Evolutionary conservation across 495 filamentous ascomycete species (phyloP), one percentile per base, ranked within the genome.

Genomic region (Xylaria longipes): DNA sequence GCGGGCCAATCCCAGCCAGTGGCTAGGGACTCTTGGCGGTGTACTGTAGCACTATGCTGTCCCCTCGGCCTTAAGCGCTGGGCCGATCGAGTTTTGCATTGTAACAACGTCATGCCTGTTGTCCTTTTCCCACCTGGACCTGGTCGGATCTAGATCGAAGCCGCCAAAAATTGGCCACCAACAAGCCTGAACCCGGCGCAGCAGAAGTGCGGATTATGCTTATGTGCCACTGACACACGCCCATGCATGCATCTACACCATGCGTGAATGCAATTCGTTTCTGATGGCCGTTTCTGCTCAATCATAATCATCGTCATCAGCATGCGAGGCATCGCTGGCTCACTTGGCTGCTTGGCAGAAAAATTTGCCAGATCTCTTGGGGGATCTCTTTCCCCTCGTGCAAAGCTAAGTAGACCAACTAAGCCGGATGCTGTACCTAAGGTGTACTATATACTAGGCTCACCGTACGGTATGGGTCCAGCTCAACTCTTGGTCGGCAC

Each of bases 241-340:
- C 39, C 33, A 27, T 43, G 39, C 39, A 63, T 45, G 60, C 45
- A 11, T 46, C 35, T 31, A 29, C 37, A 27, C 61, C 61, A 27
- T 31, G 39, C 22, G n/a, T n/a, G 12, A 29, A 5, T 64, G 9
- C 37, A 11, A 45, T 33, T 29, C 52, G 27, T 56, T 31, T 29
- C 52, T 31, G 27, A 25, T 12, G 27, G 12, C 52, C 22, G 25
- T 56, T 29, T 56, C 43, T 37, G 11, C 39, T 66, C 33, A 39
- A 56, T 22, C 65, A 56, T 41, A 11, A 31, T n/a, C 46, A 12
- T 48, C 63, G 63, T 33, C 41, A 48, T 46, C 25, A 27, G 46
- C 48, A 41, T 46, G 31, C 65, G 37, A 39, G n/a, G 64, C 64
- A 66, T 66, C 46, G 31, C n/a, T 66, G 45, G 64, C 46, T 66